Evolutionary conservation across 2,329 filamentous ascomycete species (phyloP).

Genomic region (Aschersonia sp.): DNA sequence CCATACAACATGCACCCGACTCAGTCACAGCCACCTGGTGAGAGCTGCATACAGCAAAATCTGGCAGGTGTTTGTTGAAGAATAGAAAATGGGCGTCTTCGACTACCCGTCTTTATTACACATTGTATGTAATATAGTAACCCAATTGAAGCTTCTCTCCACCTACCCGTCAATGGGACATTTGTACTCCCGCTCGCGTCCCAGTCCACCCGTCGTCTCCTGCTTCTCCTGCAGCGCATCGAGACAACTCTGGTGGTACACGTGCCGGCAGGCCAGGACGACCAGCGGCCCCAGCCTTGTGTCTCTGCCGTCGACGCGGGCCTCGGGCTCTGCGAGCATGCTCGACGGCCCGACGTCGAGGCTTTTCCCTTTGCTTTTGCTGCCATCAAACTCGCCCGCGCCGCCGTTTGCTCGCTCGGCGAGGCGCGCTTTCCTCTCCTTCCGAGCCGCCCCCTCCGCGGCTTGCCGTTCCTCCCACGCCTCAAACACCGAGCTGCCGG

Average conservation of each 20-base stretch:
- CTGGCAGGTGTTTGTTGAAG: too few relatives aligned
- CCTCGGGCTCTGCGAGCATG: slow-evolving; percentile 19
- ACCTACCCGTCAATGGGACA: slow-evolving; percentile 41
- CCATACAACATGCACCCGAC: too few relatives aligned
- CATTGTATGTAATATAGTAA: too few relatives aligned
- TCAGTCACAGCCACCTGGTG: too few relatives aligned
- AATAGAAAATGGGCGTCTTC: too few relatives aligned
- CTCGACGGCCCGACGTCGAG: slow-evolving; percentile 24
- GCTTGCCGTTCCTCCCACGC: slow-evolving; percentile 58
- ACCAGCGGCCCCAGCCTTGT: slow-evolving; percentile 49
- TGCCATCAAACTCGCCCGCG: slow-evolving; percentile 16
- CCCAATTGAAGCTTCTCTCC: slow-evolving; percentile 4
- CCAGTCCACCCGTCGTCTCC: slow-evolving; percentile 31
- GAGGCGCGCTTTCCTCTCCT: slow-evolving; percentile 23
- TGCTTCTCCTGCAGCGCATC: slow-evolving; percentile 44
- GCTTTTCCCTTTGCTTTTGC: slow-evolving; percentile 29
- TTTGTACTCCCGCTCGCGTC: slow-evolving; percentile 33
- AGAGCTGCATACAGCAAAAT: too few relatives aligned
- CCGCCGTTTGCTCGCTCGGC: slow-evolving; percentile 23
- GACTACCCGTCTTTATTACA: too few relatives aligned
- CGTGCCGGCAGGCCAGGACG: slow-evolving; percentile 55
- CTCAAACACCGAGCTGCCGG: slow-evolving; percentile 58
- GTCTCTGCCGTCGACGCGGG: slow-evolving; percentile 14
- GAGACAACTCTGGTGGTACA: slow-evolving; percentile 54
- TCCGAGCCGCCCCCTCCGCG: slow-evolving; percentile 29